Conservation (phyloP, 441 rosid genomes). For the Mallotus repandus region DNA sequence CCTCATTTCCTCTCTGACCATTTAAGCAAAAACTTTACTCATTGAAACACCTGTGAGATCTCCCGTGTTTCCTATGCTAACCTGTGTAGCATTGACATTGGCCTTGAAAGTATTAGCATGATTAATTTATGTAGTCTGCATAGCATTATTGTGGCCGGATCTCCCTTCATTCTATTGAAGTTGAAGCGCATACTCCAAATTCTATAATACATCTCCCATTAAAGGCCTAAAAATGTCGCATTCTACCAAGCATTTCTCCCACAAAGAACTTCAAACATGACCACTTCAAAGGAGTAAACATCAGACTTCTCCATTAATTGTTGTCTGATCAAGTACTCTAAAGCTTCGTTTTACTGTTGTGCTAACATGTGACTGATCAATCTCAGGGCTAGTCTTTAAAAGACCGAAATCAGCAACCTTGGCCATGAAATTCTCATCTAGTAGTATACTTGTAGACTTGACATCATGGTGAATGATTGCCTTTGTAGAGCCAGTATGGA, state of each 20-base stretch:
- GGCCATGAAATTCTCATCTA: slow-evolving; percentile 76
- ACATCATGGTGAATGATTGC: slow-evolving; percentile 86
- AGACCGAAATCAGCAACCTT: slow-evolving; percentile 92
- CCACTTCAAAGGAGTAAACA: slow-evolving; percentile 91
- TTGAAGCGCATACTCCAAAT: slow-evolving; percentile 66
- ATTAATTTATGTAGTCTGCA: slow-evolving; percentile 10
- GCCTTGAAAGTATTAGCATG: slow-evolving; percentile 30
- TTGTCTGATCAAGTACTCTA: slow-evolving; percentile 75
- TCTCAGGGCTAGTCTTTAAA: slow-evolving; percentile 72
- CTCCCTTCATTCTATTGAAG: slow-evolving; percentile 47
- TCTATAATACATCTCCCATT: slow-evolving; percentile 85
- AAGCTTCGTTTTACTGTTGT: slow-evolving; percentile 93
- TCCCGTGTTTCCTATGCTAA: slow-evolving; percentile 42
- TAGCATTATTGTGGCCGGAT: slow-evolving; percentile 11
- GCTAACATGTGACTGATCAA: slow-evolving; percentile 82
- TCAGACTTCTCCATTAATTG: slow-evolving; percentile 77
- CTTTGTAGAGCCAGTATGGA: slow-evolving; percentile 80
- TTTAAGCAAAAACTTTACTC: slow-evolving; percentile 76
- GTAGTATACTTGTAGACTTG: slow-evolving; percentile 75
- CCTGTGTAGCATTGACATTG: slow-evolving; percentile 26
- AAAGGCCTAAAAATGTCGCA: slow-evolving; percentile 56
- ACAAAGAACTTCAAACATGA: slow-evolving; percentile 69
- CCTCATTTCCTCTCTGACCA: slow-evolving; percentile 65
- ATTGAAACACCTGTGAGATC: slow-evolving; percentile 60
- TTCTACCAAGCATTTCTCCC: slow-evolving; percentile 76